Percentiles rank a stretch among this genome's conserved stretches.
phyloP scores from a whole-genome alignment of 1,284 basidiomycete genomes.

The Ganoderma boninense region DNA sequence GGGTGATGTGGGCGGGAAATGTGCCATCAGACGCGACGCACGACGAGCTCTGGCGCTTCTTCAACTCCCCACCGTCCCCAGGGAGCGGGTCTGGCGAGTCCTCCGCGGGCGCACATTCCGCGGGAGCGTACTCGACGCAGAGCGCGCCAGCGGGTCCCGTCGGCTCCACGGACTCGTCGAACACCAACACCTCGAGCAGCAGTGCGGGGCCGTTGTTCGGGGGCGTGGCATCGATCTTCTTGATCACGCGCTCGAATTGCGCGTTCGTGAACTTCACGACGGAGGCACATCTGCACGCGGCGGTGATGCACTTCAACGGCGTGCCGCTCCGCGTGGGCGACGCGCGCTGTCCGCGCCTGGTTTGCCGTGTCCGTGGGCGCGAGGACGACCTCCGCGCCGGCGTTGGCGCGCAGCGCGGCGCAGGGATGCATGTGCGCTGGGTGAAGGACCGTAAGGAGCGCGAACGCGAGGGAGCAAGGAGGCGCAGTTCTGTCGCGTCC shows the following conservation, averaged over 20 bases:
- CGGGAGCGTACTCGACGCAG: conserved; percentile 29
- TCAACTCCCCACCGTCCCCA: conserved; percentile 55
- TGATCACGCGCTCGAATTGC: conserved; percentile 92
- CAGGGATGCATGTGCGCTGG: conserved; percentile 86
- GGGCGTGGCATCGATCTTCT: conserved; percentile 89
- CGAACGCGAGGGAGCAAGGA: conserved; percentile 18
- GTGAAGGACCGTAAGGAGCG: conserved; percentile 66
- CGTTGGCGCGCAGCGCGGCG: conserved; percentile 90
- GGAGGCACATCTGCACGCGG: conserved; percentile 68
- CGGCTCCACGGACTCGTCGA: conserved; percentile 23
- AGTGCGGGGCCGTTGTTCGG: conserved; percentile 39
- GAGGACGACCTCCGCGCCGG: conserved; percentile 92
- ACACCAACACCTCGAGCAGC: conserved; percentile 11
- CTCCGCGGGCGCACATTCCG: conserved; percentile 26
- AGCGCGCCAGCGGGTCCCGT: conserved; percentile 29
- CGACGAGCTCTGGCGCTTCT: conserved; percentile 91
- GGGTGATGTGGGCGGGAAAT: conserved; percentile 97
- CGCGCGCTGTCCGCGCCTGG: conserved; percentile 77
- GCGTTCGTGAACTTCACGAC: conserved; percentile 91
- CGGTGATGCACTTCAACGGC: conserved; percentile 81
- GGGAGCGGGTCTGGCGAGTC: conserved; percentile 11
- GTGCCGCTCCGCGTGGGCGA: conserved; percentile 72
- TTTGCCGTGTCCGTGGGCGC: conserved; percentile 85
- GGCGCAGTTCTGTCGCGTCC: conserved; percentile 26
- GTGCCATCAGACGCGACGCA: conserved; percentile 87